Base-by-base conservation (phyloP, 2,329 filamentous ascomycete species). In the Xylariaceae sp. region DNA sequence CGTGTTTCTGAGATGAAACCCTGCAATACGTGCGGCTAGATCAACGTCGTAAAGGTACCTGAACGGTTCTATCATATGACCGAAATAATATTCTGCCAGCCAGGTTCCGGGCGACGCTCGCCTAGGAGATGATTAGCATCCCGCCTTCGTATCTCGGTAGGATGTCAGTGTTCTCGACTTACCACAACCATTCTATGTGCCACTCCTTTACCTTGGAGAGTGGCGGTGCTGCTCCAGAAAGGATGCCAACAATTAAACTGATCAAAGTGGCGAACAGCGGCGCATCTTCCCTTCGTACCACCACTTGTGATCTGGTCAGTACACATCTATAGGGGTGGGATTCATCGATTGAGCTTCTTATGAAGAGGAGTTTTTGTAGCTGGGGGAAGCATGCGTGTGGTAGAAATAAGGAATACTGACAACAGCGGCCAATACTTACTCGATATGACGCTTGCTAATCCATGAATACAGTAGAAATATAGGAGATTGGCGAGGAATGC, bases 401-500 rank as follows among this genome's bases (percentile, higher is more conserved):
- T 12, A 9, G 33, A 36, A 4, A 5, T 36, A 10, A 36, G 33
- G 12, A 14, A 36, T 12, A 12, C 5, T 36, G 4, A 9, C 5
- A 12, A 10, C 33, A 14, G 14, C 18, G 17, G 39, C 11, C 6
- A 19, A 6, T 6, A 45, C 53, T 53, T 50, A 55, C 53, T 80
- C 49, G 72, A 77, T 14, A 82, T 62, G 30, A 70, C 65, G 32
- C 71, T 75, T 0, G 79, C 73, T 6, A 82, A 68, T 0, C 80
- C 78, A 59, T 81, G 82, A 44, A 82, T 77, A 57, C 75, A 76
- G 65, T 75, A 83, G 57, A 81, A 82, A 63, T 82, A 82, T 10
- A 75, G 52, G 41, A 81, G 57, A 48, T 82, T 82, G 6, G 70
- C 71, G 12, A 69, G 46, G 59, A 77, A 82, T 22, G 75, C 75